Evolutionary conservation across 1,284 basidiomycete species (phyloP).

Genomic region (Ceratobasidium sp.): DNA sequence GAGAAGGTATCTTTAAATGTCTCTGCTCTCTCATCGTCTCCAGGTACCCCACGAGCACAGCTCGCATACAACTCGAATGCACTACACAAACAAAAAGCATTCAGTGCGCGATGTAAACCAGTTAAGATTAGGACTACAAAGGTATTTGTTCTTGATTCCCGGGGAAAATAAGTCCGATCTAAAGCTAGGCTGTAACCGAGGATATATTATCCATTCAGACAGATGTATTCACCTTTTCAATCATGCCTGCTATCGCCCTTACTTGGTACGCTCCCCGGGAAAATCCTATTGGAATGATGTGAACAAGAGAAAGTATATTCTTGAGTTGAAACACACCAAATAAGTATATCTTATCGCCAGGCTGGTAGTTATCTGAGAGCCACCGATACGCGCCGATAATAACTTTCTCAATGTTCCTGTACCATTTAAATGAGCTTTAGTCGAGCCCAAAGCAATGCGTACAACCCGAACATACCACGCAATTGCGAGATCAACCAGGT

Average conservation of each 20-base stretch:
- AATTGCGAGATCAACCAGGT: conserved; percentile 40
- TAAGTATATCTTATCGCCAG: conserved; percentile 44
- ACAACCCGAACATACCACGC: conserved; percentile 24
- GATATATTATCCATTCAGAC: too few species aligned
- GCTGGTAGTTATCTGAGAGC: conserved; percentile 46
- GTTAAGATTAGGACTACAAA: too few species aligned
- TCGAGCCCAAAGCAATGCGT: neutral
- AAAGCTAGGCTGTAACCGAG: neutral
- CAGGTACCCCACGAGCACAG: conserved; percentile 51
- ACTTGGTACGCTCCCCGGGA: conserved; percentile 65
- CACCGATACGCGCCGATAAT: conserved; percentile 47
- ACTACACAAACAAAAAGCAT: conserved; percentile 51
- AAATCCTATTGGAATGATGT: conserved; percentile 57
- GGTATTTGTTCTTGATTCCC: conserved; percentile 59
- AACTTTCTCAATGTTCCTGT: conserved; percentile 45
- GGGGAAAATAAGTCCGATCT: conserved; percentile 57
- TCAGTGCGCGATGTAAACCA: neutral
- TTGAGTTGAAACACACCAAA: conserved; percentile 45
- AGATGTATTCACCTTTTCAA: conserved; percentile 58
- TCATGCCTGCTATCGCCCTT: conserved; percentile 62
- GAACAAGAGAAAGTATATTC: neutral
- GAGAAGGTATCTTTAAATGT: conserved; percentile 61
- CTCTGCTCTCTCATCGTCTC: conserved; percentile 10
- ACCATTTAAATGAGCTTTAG: neutral
- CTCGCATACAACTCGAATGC: conserved; percentile 60